Percentiles rank a stretch among this genome's conserved stretches.
phyloP scores from a whole-genome alignment of 495 filamentous ascomycete genomes.

The Penicillium robsamsonii region DNA sequence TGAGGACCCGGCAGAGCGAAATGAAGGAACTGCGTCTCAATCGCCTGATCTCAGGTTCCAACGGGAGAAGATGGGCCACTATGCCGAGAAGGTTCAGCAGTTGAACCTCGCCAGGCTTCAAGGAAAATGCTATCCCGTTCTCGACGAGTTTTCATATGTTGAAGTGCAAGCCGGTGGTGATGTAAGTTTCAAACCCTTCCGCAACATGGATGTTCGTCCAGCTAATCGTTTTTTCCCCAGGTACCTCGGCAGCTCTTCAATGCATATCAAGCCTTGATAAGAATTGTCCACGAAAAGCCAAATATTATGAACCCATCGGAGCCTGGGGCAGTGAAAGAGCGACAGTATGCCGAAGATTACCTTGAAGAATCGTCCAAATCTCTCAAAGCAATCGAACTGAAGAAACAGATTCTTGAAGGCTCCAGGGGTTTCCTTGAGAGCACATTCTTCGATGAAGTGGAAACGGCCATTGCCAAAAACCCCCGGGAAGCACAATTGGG shows the following conservation, averaged over 20 bases:
- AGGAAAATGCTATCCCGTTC: constrained; percentile 61
- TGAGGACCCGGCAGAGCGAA: constrained; percentile 62
- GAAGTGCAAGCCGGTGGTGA: constrained; percentile 66
- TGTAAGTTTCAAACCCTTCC: constrained; percentile 34
- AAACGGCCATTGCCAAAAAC: constrained; percentile 72
- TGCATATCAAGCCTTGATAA: constrained; percentile 74
- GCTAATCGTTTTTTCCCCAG: constrained; percentile 27
- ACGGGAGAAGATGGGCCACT: constrained; percentile 76
- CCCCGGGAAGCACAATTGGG: constrained; percentile 87
- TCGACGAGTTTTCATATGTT: constrained; percentile 68
- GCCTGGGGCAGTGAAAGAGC: constrained; percentile 60
- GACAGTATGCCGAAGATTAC: constrained; percentile 73
- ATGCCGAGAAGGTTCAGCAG: constrained; percentile 70
- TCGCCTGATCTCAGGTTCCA: constrained; percentile 67
- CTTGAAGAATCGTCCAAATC: constrained; percentile 68
- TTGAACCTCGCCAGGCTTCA: constrained; percentile 72
- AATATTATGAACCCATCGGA: constrained; percentile 51
- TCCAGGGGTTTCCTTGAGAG: constrained; percentile 74
- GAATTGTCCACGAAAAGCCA: constrained; percentile 66
- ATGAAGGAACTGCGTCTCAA: constrained; percentile 34
- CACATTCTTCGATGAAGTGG: constrained; percentile 67
- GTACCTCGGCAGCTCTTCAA: constrained; percentile 67
- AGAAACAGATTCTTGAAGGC: constrained; percentile 73
- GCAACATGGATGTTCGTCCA: not conserved
- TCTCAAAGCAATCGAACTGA: constrained; percentile 54